A percentile compares a stretch with the other conserved stretches of the same genome.
phyloP scores from a whole-genome alignment of 2,329 filamentous ascomycete genomes.

The Aureobasidium sp. region DNA sequence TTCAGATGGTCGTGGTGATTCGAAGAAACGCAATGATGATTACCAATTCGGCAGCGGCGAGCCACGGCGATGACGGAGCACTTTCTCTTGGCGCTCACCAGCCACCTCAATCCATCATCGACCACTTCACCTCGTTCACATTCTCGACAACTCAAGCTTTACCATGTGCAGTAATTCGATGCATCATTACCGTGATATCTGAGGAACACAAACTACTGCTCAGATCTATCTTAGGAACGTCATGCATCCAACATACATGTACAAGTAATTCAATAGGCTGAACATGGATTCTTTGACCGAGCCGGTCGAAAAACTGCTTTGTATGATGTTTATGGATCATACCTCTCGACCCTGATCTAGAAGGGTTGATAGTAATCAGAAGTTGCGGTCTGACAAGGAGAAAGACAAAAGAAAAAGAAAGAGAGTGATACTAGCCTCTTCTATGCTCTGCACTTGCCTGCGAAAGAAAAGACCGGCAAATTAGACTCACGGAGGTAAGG shows the following conservation, averaged over 20 bases:
- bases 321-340: background rate
- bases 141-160: background rate
- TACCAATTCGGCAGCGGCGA: constrained; percentile 4
- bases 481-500: too few species aligned
- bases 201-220: background rate
- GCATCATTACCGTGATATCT: background rate
- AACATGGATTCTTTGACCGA: background rate
- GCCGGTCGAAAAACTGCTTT: background rate
- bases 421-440: too few species aligned
- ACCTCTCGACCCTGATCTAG: too few species aligned
- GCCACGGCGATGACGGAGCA: constrained; percentile 4
- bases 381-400: too few species aligned
- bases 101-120: background rate
- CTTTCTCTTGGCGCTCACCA: background rate
- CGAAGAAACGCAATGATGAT: background rate
- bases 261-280: background rate
- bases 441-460: too few species aligned
- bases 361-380: too few species aligned
- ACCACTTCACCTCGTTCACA: background rate
- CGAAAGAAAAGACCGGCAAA: too few species aligned
- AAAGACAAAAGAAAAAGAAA: too few species aligned
- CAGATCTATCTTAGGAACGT: background rate
- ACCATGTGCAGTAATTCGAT: background rate
- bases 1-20: background rate
- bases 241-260: background rate